Base-by-base conservation (phyloP, 163 green algal species). In the Chlorella variabilis region DNA sequence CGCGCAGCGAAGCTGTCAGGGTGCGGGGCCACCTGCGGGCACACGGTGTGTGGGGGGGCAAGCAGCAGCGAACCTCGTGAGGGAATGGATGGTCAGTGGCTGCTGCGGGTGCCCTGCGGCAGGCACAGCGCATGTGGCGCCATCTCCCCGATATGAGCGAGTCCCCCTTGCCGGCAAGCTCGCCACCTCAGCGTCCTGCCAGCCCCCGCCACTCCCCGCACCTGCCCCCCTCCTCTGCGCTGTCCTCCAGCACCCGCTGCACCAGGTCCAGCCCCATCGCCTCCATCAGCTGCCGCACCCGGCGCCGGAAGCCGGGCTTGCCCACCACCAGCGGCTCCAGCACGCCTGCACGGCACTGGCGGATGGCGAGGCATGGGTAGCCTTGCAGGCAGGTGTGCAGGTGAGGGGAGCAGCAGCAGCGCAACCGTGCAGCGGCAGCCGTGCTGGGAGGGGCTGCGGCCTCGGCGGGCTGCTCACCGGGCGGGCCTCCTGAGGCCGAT, bases 181-280 rank as follows among this genome's bases (percentile, higher is more conserved):
- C n/a, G n/a, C n/a, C n/a, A n/a, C n/a, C n/a, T n/a, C n/a, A n/a
- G n/a, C n/a, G n/a, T n/a, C n/a, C n/a, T n/a, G n/a, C n/a, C n/a
- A n/a, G n/a, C n/a, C n/a, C n/a, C n/a, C n/a, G n/a, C n/a, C n/a
- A n/a, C 18, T 15, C 54, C 5, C 54, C 54, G 15, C 54, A 63
- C 54, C 54, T 63, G 54, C 54, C 54, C 54, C 75, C 33, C 62
- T 86, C 78, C n/a, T 80, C 65, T 0, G 41, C 54, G 61, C 56
- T 21, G 39, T 93, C 89, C 54, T 87, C 66, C 75, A 84, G n/a
- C 20, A 94, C 83, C 1, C 90, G 71, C 7, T 84, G 83, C 69
- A 93, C 80, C 67, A 94, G 83, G 83, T 93, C 90, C 0, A 75
- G 39, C 0, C 73, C 70, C 89, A 94, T 92, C 25, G 83, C 77